A percentile compares a stretch with the other conserved stretches of the same genome.
phyloP scores from a whole-genome alignment of 495 filamentous ascomycete species.

The Thozetella sp. region DNA sequence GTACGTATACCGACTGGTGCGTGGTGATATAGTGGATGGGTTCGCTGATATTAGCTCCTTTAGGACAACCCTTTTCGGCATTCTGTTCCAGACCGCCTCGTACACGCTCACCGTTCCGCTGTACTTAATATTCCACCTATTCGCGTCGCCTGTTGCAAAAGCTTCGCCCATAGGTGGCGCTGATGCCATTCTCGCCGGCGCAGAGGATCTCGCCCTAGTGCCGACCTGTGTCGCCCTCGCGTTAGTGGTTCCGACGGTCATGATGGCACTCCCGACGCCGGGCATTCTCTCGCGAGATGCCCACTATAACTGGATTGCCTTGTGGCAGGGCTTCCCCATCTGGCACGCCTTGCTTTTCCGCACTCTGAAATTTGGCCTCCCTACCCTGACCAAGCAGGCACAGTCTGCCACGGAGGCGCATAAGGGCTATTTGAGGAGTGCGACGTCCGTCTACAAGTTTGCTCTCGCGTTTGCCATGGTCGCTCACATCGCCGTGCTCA shows the following conservation, averaged over 20 bases:
- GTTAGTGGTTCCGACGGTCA: constrained; percentile 50
- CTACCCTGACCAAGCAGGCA: constrained; percentile 18
- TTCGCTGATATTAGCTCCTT: not conserved
- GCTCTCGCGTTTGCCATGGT: constrained; percentile 48
- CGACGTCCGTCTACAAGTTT: constrained; percentile 58
- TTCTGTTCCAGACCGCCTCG: constrained; percentile 53
- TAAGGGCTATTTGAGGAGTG: constrained; percentile 30
- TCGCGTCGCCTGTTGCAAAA: constrained; percentile 49
- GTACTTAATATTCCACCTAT: constrained; percentile 52
- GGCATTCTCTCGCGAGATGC: constrained; percentile 38
- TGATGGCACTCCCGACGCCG: constrained; percentile 55
- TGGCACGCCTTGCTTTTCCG: constrained; percentile 37
- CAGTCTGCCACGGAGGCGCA: constrained; percentile 16
- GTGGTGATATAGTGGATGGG: not conserved
- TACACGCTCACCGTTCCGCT: constrained; percentile 58
- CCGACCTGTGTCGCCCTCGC: constrained; percentile 49
- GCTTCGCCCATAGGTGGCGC: constrained; percentile 42
- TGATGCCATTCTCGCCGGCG: constrained; percentile 37
- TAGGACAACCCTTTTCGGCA: constrained; percentile 51
- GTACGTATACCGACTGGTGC: constrained; percentile 46
- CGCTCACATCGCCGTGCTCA: constrained; percentile 37
- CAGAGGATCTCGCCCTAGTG: constrained; percentile 45
- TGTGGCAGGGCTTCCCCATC: constrained; percentile 64
- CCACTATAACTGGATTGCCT: constrained; percentile 59
- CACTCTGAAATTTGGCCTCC: constrained; percentile 28